Base-by-base conservation (phyloP, 2,329 filamentous ascomycete genomes). In the Fusarium poae region DNA sequence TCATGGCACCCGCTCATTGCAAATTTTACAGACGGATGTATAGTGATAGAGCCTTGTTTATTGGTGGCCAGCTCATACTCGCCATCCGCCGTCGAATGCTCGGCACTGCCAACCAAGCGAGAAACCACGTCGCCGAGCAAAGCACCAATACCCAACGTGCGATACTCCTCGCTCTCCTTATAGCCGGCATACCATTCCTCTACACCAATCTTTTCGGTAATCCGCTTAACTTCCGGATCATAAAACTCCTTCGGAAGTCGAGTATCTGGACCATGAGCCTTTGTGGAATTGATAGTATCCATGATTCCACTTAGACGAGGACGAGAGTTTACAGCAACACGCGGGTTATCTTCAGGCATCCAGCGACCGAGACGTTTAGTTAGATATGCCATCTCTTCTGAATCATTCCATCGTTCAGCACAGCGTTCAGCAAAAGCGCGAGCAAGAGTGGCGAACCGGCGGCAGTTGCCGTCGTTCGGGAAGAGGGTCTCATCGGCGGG, bases 171-270 rank as follows among this genome's bases (percentile, higher is more conserved):
- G 64, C 89, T 94, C 79, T 97, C 94, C 59, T 85, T 85, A 78
- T 97, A 98, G 4, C 96, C 95, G 21, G 87, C 83, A 78, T 91
- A 98, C 96, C 96, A 98, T 80, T 98, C 96, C 74, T 99, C 94
- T 0, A 94, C 89, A 29, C 87, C 89, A 61, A 97, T 90, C 77
- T 89, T 91, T 59, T 90, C 83, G 59, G 96, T 88, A 64, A 94
- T 91, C 5, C 84, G 83, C 50, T 88, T 85, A 6, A 86, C 88
- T 75, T 90, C 91, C 20, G 85, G 77, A 75, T 97, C 93, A 79
- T 98, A 98, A 79, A 99, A 98, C 67, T 94, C 92, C 12, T 85
- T 83, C 0, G 96, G 96, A 4, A 98, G 85, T 45, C 86, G 89
- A 0, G 94, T 97, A 13, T 87, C 86, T 0, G 91, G 88, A 21